A percentile compares a stretch with the other conserved stretches of the same genome.
These are phyloP conservation scores for Pseudogymnoascus sp. DNA, from an alignment of 2,329 filamentous ascomycete species.

Conservation along the genomic window DNA sequence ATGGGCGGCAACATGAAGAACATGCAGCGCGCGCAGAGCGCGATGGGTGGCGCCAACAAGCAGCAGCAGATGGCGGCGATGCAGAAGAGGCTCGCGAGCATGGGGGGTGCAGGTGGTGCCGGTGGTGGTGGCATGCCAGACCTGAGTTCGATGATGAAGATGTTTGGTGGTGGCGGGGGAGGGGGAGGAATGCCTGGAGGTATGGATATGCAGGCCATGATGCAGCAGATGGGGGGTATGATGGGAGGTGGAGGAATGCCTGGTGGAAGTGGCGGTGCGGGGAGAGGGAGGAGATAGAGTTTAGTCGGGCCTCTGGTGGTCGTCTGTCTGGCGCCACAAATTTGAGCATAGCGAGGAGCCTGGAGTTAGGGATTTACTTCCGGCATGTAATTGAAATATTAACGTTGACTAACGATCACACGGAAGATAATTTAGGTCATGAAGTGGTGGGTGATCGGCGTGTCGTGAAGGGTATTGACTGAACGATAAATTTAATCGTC, in stretches of 20 bases:
- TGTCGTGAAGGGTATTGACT: background rate
- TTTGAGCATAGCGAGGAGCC: slow-evolving; percentile 12
- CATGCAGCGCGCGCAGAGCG: slow-evolving; percentile 86
- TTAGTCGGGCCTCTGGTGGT: background rate
- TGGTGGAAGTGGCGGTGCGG: slow-evolving; percentile 25
- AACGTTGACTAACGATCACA: background rate
- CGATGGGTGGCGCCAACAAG: slow-evolving; percentile 85
- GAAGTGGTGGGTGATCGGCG: background rate
- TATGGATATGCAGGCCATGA: slow-evolving; percentile 72
- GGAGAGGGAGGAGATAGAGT: slow-evolving; percentile 19
- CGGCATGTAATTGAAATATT: slow-evolving; percentile 1
- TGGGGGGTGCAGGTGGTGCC: slow-evolving; percentile 65
- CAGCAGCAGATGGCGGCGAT: slow-evolving; percentile 91
- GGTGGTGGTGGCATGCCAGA: slow-evolving; percentile 62
- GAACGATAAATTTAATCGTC: background rate
- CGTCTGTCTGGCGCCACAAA: background rate
- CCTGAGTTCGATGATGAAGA: slow-evolving; percentile 82
- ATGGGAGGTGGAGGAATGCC: slow-evolving; percentile 42
- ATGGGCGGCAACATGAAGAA: slow-evolving; percentile 98
- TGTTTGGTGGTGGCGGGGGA: slow-evolving; percentile 68
- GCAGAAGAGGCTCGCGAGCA: slow-evolving; percentile 89
- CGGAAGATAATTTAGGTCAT: background rate
- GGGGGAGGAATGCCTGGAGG: slow-evolving; percentile 44
- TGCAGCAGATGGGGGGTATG: slow-evolving; percentile 53
- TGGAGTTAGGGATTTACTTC: slow-evolving; percentile 8